Evolutionary conservation across 2,329 filamentous ascomycete genomes (phyloP).

Genomic region (Cladorrhinum sp.): DNA sequence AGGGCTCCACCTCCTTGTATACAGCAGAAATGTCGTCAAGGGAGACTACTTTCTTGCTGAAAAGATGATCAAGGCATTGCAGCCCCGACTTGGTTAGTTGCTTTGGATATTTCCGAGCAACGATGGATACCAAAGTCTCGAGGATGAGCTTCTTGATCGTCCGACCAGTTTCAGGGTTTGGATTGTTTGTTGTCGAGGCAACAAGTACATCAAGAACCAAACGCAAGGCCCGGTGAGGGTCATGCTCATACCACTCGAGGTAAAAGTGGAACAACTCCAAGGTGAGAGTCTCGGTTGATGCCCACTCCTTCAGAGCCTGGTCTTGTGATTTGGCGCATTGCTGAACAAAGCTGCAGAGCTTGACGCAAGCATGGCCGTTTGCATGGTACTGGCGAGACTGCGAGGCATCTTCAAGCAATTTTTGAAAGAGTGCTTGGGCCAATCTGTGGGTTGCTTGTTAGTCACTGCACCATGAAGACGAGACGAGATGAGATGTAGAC

Average conservation of each 20-base stretch:
- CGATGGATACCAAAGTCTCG: conserved; percentile 54
- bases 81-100: conserved; percentile 68
- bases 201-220: conserved; percentile 58
- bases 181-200: conserved; percentile 50
- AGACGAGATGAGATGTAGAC: background rate
- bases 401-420: conserved; percentile 47
- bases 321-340: conserved; percentile 52
- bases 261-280: conserved; percentile 59
- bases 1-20: conserved; percentile 38
- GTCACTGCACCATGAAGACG: background rate
- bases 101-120: conserved; percentile 58
- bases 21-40: conserved; percentile 43
- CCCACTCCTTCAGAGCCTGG: conserved; percentile 44
- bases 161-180: conserved; percentile 37
- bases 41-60: conserved; percentile 58
- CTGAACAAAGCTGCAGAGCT: conserved; percentile 61
- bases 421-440: conserved; percentile 44
- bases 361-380: conserved; percentile 52
- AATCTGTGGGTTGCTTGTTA: conserved; percentile 23
- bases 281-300: conserved; percentile 49
- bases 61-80: conserved; percentile 62
- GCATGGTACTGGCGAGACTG: conserved; percentile 53
- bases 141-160: conserved; percentile 47
- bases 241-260: conserved; percentile 65
- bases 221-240: conserved; percentile 62